Percentiles rank a stretch among this genome's conserved stretches.
Evolutionary conservation across 1,284 basidiomycete species (phyloP).

Genomic region (Tylopilus orsonianus): DNA sequence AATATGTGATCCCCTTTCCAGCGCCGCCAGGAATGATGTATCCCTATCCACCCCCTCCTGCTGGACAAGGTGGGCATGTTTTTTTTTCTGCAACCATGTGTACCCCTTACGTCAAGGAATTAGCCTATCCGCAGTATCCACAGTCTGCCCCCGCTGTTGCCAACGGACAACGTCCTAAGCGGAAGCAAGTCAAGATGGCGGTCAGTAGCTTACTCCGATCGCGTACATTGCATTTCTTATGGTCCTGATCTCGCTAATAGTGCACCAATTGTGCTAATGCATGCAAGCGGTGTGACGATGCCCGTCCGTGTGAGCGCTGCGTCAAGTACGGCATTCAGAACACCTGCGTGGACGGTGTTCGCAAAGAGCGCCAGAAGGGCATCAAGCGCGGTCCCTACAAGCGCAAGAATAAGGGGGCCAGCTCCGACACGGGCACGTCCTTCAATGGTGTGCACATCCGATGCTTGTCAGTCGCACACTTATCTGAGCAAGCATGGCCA

Average conservation of each 20-base stretch:
- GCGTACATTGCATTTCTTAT: slow-evolving; percentile 2
- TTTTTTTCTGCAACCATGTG: slow-evolving; percentile 4
- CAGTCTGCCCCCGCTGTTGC: slow-evolving; percentile 27
- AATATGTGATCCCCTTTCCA: slow-evolving; percentile 52
- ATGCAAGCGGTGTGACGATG: slow-evolving; percentile 84
- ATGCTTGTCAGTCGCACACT: slow-evolving; percentile 14
- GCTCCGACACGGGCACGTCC: slow-evolving; percentile 19
- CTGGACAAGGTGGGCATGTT: slow-evolving; percentile 42
- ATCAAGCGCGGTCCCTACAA: slow-evolving; percentile 87
- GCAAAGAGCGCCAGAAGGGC: slow-evolving; percentile 84
- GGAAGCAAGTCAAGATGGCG: slow-evolving; percentile 88
- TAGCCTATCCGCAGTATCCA: slow-evolving; percentile 32
- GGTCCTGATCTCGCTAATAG: slow-evolving; percentile 21
- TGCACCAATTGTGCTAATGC: slow-evolving; percentile 85
- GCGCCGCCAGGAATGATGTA: slow-evolving; percentile 64
- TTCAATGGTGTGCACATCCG: slow-evolving; percentile 19
- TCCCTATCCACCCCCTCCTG: slow-evolving; percentile 48
- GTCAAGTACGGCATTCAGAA: slow-evolving; percentile 75
- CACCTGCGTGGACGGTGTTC: slow-evolving; percentile 68
- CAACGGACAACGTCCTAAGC: slow-evolving; percentile 52
- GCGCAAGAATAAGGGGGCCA: slow-evolving; percentile 57
- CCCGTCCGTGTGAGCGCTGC: slow-evolving; percentile 78
- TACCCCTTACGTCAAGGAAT: slow-evolving; percentile 30
- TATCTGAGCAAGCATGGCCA: slow-evolving; percentile 19
- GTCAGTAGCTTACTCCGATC: slow-evolving; percentile 41